These are phyloP conservation scores for Geranium rotundifolium DNA, from an alignment of 345 rosid genomes.

Conservation along the genomic window DNA sequence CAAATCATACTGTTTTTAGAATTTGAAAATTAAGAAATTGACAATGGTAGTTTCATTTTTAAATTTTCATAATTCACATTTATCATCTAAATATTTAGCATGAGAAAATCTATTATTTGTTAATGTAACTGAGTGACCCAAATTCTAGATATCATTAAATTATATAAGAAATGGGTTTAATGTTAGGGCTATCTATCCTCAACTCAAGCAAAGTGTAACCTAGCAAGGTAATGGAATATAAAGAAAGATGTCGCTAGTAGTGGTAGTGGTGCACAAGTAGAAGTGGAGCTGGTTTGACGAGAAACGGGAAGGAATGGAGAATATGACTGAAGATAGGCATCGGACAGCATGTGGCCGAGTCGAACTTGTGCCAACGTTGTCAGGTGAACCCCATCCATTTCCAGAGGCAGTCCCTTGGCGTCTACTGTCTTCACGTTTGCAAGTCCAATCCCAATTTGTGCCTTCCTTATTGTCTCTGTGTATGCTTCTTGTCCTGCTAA, in stretches of 20 bases:
- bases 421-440: slow-evolving; percentile 25
- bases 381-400: slow-evolving; percentile 28
- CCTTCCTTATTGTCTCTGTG: slow-evolving; percentile 22
- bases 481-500: slow-evolving; percentile 28
- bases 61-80: too few species aligned
- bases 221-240: not conserved
- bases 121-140: too few species aligned
- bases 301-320: not conserved
- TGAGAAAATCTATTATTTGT: too few species aligned
- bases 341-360: slow-evolving; percentile 19
- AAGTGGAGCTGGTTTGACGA: not conserved
- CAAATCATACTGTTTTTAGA: too few species aligned
- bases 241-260: not conserved
- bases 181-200: too few species aligned
- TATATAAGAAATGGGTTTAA: too few species aligned
- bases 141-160: too few species aligned
- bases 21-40: too few species aligned
- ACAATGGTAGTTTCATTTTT: too few species aligned
- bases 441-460: slow-evolving; percentile 16
- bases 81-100: too few species aligned
- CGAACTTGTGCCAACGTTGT: slow-evolving; percentile 22
- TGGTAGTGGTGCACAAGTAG: not conserved
- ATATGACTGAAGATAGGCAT: slow-evolving; percentile 7
- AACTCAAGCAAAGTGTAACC: not conserved
- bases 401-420: slow-evolving; percentile 27